Percentiles rank a stretch among this genome's conserved stretches.
Conservation (phyloP, 148 eudicot species). For the Agrostemma githago region DNA sequence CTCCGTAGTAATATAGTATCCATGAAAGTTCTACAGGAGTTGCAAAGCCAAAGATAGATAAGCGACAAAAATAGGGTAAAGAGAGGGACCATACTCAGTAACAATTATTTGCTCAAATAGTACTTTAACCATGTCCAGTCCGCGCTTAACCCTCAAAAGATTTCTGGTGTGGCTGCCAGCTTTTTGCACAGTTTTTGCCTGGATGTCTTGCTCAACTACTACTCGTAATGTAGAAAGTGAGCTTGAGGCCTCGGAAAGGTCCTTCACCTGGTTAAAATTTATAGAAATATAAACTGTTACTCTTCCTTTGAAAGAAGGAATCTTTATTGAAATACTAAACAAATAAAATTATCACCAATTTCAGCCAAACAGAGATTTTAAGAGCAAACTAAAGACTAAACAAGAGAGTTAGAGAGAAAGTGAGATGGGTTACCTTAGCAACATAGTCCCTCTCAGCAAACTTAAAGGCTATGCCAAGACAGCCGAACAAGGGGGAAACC, state of each 20-base stretch:
- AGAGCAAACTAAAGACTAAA: background rate
- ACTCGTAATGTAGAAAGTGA: slow-evolving; percentile 42
- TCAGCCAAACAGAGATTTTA: background rate
- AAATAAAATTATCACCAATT: background rate
- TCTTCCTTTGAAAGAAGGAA: background rate
- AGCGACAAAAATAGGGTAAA: background rate
- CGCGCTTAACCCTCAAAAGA: slow-evolving; percentile 86
- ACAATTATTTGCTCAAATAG: slow-evolving; percentile 76
- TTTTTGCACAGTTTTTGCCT: slow-evolving; percentile 52
- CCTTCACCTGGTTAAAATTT: slow-evolving; percentile 48
- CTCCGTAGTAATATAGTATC: background rate
- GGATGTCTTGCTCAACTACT: slow-evolving; percentile 60
- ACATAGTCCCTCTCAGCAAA: slow-evolving; percentile 93
- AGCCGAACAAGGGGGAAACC: slow-evolving; percentile 84
- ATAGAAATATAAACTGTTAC: background rate
- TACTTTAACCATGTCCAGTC: slow-evolving; percentile 83
- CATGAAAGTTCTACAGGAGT: background rate
- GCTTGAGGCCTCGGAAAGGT: slow-evolving; percentile 61
- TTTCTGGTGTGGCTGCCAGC: slow-evolving; percentile 88
- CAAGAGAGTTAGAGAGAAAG: background rate
- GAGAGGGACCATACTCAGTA: slow-evolving; percentile 48
- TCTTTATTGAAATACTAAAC: background rate
- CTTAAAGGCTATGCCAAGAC: slow-evolving; percentile 91
- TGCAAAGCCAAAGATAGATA: background rate
- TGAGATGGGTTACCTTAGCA: slow-evolving; percentile 48